A percentile compares a stretch with the other conserved stretches of the same genome.
Conservation (phyloP, 352 stramenopile genomes). For the Pythium folliculosum region DNA sequence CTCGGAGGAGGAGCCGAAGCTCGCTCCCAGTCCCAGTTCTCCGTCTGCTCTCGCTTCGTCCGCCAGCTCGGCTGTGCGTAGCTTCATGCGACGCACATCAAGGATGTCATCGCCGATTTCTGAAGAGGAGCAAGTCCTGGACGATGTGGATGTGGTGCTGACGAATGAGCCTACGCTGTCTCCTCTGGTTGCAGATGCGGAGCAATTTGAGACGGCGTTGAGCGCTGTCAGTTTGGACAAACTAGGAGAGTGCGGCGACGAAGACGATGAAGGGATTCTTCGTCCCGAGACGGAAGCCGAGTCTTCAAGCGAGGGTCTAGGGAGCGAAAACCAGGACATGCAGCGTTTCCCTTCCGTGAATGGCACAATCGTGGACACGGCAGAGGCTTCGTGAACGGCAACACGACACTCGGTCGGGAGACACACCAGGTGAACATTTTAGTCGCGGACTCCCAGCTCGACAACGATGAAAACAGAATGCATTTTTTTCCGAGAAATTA, state of each 20-base stretch:
- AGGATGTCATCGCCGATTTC: slow-evolving; percentile 41
- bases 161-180: slow-evolving; percentile 8
- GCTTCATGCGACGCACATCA: slow-evolving; percentile 55
- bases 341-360: background rate
- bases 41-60: slow-evolving; percentile 23
- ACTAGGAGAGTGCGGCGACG: background rate
- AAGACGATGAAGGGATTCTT: background rate
- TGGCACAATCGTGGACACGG: background rate
- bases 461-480: slow-evolving; percentile 2
- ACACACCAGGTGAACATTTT: background rate
- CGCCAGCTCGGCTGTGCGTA: slow-evolving; percentile 45
- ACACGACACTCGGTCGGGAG: background rate
- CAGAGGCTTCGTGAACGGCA: background rate
- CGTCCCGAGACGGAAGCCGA: slow-evolving; percentile 20
- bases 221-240: background rate
- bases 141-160: background rate
- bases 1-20: slow-evolving; percentile 1
- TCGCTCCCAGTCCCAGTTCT: background rate
- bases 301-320: slow-evolving; percentile 12
- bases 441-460: background rate
- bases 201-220: background rate
- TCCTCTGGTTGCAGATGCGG: background rate
- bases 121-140: slow-evolving; percentile 13
- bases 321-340: slow-evolving; percentile 17
- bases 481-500: slow-evolving; percentile 8